Percentiles rank a stretch among this genome's conserved stretches.
These are phyloP conservation scores for Lactarius hengduanensis DNA, from an alignment of 768 basidiomycete genomes.

Conservation along the genomic window DNA sequence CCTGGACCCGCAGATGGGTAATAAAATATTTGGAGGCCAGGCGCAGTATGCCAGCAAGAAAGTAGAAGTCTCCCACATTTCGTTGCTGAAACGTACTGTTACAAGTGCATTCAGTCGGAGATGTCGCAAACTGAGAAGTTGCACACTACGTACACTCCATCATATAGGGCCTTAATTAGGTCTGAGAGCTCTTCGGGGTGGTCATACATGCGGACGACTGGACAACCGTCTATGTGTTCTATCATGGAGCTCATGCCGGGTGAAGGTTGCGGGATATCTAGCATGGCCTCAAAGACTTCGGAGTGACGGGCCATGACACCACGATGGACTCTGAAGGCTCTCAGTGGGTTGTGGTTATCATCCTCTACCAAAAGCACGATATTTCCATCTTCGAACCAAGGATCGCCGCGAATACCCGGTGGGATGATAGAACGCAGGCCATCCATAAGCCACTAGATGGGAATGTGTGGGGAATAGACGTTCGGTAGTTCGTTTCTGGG, in stretches of 20 bases:
- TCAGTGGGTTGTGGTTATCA: constrained; percentile 33
- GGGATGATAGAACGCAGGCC: constrained; percentile 16
- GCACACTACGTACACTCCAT: constrained; percentile 48
- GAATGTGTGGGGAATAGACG: background rate
- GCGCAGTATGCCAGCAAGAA: constrained; percentile 56
- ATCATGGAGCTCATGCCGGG: constrained; percentile 26
- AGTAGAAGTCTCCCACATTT: constrained; percentile 51
- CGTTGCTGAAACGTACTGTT: constrained; percentile 42
- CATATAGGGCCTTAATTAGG: constrained; percentile 55
- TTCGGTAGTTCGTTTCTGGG: background rate
- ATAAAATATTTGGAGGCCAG: constrained; percentile 62
- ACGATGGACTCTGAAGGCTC: constrained; percentile 55
- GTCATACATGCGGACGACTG: constrained; percentile 54
- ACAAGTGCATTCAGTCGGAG: background rate
- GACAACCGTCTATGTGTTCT: constrained; percentile 47
- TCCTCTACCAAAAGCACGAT: constrained; percentile 45
- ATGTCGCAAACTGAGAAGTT: constrained; percentile 15
- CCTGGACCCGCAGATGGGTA: constrained; percentile 48
- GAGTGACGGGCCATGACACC: constrained; percentile 50
- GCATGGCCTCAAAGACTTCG: constrained; percentile 55
- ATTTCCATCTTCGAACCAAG: constrained; percentile 64
- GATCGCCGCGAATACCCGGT: constrained; percentile 38
- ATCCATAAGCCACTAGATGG: constrained; percentile 6
- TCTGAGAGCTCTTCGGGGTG: constrained; percentile 47
- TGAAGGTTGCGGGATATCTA: constrained; percentile 46